Percentiles rank a stretch among this genome's conserved stretches.
Conservation (phyloP, 805 yeast genomes). For the Suhomyces faveliae region DNA sequence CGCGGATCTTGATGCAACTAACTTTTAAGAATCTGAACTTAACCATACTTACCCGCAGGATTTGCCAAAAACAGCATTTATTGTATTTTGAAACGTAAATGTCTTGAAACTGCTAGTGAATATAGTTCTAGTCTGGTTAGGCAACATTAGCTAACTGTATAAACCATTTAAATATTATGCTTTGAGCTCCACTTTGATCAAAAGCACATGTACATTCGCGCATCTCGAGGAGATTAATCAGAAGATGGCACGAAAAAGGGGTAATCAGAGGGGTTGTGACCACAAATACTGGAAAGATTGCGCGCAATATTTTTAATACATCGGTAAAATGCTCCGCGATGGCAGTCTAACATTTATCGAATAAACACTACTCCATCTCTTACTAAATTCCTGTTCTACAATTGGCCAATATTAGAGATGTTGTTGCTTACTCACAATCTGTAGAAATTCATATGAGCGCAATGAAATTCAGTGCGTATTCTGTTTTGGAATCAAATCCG, state of each 20-base stretch:
- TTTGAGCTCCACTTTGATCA: neutral
- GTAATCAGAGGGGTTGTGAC: neutral
- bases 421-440: too few relatives aligned
- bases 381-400: neutral
- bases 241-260: too few relatives aligned
- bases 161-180: neutral
- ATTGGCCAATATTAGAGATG: neutral
- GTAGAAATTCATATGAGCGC: neutral
- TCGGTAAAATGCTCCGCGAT: too few relatives aligned
- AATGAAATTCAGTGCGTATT: neutral
- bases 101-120: neutral
- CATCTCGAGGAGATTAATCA: neutral
- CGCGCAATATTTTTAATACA: too few relatives aligned
- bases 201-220: neutral
- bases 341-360: neutral
- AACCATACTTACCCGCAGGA: neutral
- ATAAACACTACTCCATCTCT: neutral
- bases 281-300: neutral
- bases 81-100: too few relatives aligned
- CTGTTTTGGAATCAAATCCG: constrained; percentile 1
- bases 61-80: neutral
- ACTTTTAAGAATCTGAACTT: neutral
- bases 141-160: neutral
- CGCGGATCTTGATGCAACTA: neutral
- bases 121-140: neutral